phyloP scores from a whole-genome alignment of 1,284 basidiomycete species.

The Ceratobasidium sp. region DNA sequence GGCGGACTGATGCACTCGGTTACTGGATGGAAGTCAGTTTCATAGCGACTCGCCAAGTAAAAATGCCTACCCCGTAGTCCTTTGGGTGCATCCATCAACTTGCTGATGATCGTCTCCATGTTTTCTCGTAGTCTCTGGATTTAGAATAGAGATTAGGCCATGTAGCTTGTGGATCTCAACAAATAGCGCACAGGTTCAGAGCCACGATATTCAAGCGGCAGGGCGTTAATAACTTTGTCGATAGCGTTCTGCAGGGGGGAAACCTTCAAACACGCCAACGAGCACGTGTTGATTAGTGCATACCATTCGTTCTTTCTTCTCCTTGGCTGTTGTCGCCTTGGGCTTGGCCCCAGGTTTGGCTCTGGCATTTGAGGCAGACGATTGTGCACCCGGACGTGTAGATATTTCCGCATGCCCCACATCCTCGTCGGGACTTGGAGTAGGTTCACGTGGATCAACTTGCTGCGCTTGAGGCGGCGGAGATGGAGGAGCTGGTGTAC shows the following conservation, averaged over 20 bases:
- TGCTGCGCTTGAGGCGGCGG: conserved; percentile 14
- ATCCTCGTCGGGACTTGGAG: conserved; percentile 5
- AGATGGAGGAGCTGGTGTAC: conserved; percentile 33
- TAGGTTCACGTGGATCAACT: conserved; percentile 22
- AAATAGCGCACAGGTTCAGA: conserved; percentile 72
- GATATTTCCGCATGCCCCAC: conserved; percentile 32
- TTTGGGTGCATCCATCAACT: conserved; percentile 62
- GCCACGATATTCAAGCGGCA: conserved; percentile 91
- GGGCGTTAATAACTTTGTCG: conserved; percentile 75
- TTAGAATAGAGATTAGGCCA: background rate
- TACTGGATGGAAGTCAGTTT: conserved; percentile 58
- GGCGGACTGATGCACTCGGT: conserved; percentile 79
- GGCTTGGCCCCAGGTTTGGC: conserved; percentile 55
- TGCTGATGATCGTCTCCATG: conserved; percentile 79
- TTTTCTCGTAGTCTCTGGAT: conserved; percentile 70
- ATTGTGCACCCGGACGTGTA: conserved; percentile 42
- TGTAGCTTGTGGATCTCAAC: background rate
- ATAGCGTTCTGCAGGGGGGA: conserved; percentile 52
- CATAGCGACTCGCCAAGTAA: background rate
- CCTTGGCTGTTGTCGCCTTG: conserved; percentile 77
- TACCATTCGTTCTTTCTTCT: conserved; percentile 82
- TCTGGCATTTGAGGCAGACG: conserved; percentile 44
- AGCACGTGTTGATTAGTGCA: conserved; percentile 39
- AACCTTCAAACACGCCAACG: background rate
- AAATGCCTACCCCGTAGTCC: conserved; percentile 40